These are phyloP conservation scores for Bremia lactucae DNA, from an alignment of 352 stramenopile species.

Conservation along the genomic window DNA sequence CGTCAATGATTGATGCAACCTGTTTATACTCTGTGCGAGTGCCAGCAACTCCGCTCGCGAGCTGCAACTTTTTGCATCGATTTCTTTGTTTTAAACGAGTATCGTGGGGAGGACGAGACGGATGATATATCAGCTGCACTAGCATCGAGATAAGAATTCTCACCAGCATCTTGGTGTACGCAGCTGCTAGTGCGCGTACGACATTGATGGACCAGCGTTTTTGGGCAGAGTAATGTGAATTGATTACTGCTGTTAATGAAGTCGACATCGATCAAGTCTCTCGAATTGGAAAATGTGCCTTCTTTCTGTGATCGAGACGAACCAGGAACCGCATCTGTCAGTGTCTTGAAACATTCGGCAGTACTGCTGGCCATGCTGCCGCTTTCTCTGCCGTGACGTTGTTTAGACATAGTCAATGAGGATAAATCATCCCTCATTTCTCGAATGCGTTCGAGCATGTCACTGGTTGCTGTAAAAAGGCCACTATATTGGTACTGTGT, in stretches of 20 bases:
- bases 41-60: slow-evolving; percentile 32
- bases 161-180: slow-evolving; percentile 32
- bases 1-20: slow-evolving; percentile 37
- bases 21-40: slow-evolving; percentile 40
- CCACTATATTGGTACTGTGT: slow-evolving; percentile 4
- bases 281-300: background rate
- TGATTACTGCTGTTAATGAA: slow-evolving; percentile 42
- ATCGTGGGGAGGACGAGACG: slow-evolving; percentile 28
- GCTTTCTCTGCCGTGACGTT: slow-evolving; percentile 5
- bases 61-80: no score
- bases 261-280: slow-evolving; percentile 29
- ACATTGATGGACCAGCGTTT: slow-evolving; percentile 25
- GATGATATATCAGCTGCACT: slow-evolving; percentile 34
- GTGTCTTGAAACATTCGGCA: background rate
- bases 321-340: no score
- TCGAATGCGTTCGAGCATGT: slow-evolving; percentile 40
- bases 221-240: slow-evolving; percentile 44
- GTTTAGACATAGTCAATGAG: slow-evolving; percentile 15
- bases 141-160: slow-evolving; percentile 24
- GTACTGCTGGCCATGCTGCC: background rate
- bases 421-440: slow-evolving; percentile 46
- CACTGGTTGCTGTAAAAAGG: slow-evolving; percentile 14
- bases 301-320: slow-evolving; percentile 1
- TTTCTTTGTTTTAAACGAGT: slow-evolving; percentile 21
- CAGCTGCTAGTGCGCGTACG: slow-evolving; percentile 12